These are phyloP conservation scores for Nemania sp. DNA, from an alignment of 2,329 filamentous ascomycete species.

Conservation along the genomic window DNA sequence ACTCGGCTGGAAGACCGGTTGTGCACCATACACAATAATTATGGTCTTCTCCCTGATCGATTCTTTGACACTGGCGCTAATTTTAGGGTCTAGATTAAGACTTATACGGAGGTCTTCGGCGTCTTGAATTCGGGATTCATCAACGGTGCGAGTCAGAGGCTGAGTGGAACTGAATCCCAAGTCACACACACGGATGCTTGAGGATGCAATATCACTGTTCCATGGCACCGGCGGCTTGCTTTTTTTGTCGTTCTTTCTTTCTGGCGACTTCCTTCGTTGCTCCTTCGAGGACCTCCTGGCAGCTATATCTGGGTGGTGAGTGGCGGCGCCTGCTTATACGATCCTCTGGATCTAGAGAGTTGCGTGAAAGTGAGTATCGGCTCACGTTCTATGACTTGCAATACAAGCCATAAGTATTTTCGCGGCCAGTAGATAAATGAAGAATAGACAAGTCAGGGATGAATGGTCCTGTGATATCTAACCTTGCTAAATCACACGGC, in stretches of 20 bases:
- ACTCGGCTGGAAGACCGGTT: not conserved
- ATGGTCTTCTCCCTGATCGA: not conserved
- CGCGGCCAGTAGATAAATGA: not conserved
- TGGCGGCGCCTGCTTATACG: not conserved
- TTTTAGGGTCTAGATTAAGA: not conserved
- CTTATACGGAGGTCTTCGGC: not conserved
- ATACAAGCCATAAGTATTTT: not conserved
- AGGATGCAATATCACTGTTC: not conserved
- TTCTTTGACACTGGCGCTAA: not conserved
- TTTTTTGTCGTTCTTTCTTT: not conserved
- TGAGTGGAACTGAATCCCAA: not conserved
- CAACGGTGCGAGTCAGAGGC: not conserved
- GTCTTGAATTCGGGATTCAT: not conserved
- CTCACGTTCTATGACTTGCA: not conserved
- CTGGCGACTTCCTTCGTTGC: too few species aligned
- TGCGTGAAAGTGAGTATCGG: not conserved
- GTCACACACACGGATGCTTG: not conserved
- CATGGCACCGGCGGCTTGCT: not conserved
- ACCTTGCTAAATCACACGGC: not conserved
- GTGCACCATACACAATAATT: slow-evolving; percentile 2
- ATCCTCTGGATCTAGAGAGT: not conserved
- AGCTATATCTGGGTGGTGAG: not conserved
- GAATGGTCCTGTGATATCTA: not conserved
- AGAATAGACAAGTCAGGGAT: not conserved
- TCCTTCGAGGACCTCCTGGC: not conserved